Evolutionary conservation across 2,329 filamentous ascomycete genomes (phyloP).

Genomic region (Microthyrium microscopicum): DNA sequence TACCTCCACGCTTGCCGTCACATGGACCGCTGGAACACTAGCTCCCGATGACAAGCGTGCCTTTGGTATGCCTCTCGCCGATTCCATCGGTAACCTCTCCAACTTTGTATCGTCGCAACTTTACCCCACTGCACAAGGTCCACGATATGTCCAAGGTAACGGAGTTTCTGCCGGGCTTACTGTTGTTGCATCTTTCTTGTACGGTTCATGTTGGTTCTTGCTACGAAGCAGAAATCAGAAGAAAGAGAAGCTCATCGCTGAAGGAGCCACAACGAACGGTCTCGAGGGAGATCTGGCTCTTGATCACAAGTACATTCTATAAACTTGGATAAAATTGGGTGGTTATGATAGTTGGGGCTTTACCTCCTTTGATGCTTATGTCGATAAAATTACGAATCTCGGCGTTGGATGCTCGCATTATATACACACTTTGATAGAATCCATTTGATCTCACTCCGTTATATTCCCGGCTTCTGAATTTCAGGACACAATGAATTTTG

Average conservation of each 20-base stretch:
- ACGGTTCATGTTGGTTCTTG: slow-evolving; percentile 13
- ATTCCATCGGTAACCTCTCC: slow-evolving; percentile 17
- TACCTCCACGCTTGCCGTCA: slow-evolving; percentile 14
- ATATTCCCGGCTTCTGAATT: no score
- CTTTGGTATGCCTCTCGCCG: slow-evolving; percentile 16
- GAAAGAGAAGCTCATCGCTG: slow-evolving; percentile 15
- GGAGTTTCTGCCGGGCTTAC: slow-evolving; percentile 14
- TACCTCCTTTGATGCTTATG: no score
- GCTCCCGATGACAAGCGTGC: slow-evolving; percentile 19
- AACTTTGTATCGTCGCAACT: slow-evolving; percentile 18
- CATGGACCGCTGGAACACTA: slow-evolving; percentile 20
- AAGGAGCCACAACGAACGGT: slow-evolving; percentile 13
- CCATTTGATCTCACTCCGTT: no score
- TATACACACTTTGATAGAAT: no score
- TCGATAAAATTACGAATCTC: no score
- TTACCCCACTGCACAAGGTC: slow-evolving; percentile 17
- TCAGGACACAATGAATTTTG: no score
- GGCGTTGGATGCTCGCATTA: no score
- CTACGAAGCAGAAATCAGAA: slow-evolving; percentile 14
- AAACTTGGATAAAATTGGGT: no score
- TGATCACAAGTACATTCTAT: slow-evolving; percentile 10
- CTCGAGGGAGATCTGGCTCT: slow-evolving; percentile 9
- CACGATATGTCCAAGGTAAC: slow-evolving; percentile 17
- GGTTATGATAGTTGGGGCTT: no score
- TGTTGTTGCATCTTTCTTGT: slow-evolving; percentile 13